Conservation (phyloP, 306 rosid species). For the Rosa multiflora region DNA sequence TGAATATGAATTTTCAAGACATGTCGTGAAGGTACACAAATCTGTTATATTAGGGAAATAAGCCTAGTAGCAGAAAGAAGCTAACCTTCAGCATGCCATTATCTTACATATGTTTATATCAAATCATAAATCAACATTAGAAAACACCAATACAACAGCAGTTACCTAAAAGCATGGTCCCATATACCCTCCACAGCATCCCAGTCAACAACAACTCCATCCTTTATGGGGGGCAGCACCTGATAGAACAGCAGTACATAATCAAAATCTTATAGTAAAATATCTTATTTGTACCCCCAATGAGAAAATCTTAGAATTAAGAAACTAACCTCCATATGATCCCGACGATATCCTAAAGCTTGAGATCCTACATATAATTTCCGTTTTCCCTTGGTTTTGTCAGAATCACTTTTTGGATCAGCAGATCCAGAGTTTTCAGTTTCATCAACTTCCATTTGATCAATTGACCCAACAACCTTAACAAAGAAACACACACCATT, state of each 20-base stretch:
- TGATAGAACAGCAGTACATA: constrained; percentile 32
- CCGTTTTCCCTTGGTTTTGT: constrained; percentile 75
- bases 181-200: constrained; percentile 94
- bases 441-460: constrained; percentile 92
- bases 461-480: constrained; percentile 90
- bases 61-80: not conserved
- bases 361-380: constrained; percentile 88
- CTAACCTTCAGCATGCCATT: not conserved
- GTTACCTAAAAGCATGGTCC: constrained; percentile 96
- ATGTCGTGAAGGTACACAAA: not conserved
- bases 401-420: constrained; percentile 70
- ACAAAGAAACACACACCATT: constrained; percentile 27
- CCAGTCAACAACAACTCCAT: constrained; percentile 95
- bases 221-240: constrained; percentile 84
- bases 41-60: not conserved
- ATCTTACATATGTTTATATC: not conserved
- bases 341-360: constrained; percentile 89
- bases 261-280: not conserved
- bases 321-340: constrained; percentile 78
- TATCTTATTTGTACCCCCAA: not conserved
- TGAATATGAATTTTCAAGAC: not conserved
- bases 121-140: not conserved
- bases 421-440: constrained; percentile 60
- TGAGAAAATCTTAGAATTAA: constrained; percentile 14
- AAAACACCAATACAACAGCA: not conserved